Percentiles rank a stretch among this genome's conserved stretches.
These are phyloP conservation scores for Murraya paniculata DNA, from an alignment of 345 rosid genomes.

Conservation along the genomic window DNA sequence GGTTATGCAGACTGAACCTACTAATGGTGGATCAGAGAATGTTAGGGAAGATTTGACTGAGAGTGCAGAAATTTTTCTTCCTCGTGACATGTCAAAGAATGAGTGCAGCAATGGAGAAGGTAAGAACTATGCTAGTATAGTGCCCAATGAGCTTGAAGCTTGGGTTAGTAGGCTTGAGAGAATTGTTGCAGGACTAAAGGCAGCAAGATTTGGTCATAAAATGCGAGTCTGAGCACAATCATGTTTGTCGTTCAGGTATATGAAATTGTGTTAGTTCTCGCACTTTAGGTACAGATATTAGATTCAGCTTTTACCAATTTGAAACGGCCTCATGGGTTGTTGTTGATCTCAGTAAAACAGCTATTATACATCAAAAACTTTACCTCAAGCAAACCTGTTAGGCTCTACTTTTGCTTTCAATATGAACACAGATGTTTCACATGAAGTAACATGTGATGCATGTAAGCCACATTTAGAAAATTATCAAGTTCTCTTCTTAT, in stretches of 20 bases:
- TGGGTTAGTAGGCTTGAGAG: not conserved
- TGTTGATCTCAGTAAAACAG: no score
- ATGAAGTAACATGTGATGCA: not conserved
- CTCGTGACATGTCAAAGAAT: no score
- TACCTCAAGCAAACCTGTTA: no score
- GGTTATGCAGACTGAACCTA: not conserved
- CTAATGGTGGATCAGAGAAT: not conserved
- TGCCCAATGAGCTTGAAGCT: not conserved
- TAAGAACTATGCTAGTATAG: not conserved
- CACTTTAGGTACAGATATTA: not conserved
- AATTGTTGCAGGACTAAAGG: not conserved
- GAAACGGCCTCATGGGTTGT: no score
- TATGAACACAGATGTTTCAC: not conserved
- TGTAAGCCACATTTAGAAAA: not conserved
- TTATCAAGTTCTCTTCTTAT: not conserved
- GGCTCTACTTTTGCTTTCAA: no score
- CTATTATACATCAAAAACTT: not conserved
- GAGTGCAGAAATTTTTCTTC: not conserved
- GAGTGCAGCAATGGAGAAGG: not conserved
- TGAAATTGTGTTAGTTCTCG: not conserved
- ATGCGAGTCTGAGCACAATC: not conserved
- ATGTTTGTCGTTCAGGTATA: not conserved
- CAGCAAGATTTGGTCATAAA: not conserved
- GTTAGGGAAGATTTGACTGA: constrained; percentile 1
- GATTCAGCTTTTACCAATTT: not conserved